A percentile compares a stretch with the other conserved stretches of the same genome.
Evolutionary conservation across 306 rosid species (phyloP).

Genomic region (Albizia julibrissin): DNA sequence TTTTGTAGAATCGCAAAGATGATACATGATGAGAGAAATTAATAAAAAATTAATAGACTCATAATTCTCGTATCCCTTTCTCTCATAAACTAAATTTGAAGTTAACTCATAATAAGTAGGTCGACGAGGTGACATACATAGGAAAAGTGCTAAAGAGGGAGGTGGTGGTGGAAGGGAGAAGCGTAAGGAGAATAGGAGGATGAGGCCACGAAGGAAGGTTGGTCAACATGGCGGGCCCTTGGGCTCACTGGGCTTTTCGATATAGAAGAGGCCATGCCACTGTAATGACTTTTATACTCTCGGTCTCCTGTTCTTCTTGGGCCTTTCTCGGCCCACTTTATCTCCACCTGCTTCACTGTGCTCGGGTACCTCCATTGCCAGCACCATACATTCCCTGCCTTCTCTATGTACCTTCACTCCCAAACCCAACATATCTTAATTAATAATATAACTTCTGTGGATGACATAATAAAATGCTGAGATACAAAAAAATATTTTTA

Average conservation of each 20-base stretch:
- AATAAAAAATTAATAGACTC: too few species aligned
- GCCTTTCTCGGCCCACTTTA: conserved; percentile 82
- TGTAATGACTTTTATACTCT: conserved; percentile 40
- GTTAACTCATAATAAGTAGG: neutral
- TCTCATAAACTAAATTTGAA: too few species aligned
- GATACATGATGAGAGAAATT: too few species aligned
- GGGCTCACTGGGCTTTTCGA: conserved; percentile 43
- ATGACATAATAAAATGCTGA: neutral
- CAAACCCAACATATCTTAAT: neutral
- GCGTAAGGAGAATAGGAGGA: conserved; percentile 49
- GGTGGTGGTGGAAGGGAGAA: conserved; percentile 43
- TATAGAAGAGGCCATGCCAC: conserved; percentile 33
- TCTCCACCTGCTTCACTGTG: conserved; percentile 60
- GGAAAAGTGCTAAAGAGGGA: conserved; percentile 41
- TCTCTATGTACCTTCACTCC: conserved; percentile 61
- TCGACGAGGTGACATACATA: neutral
- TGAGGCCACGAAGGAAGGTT: conserved; percentile 47
- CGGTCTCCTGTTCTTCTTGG: conserved; percentile 54
- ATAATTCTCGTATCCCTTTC: too few species aligned
- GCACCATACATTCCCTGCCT: conserved; percentile 65
- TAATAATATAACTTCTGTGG: neutral
- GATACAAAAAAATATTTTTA: too few species aligned
- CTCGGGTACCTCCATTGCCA: conserved; percentile 59
- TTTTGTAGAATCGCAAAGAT: too few species aligned
- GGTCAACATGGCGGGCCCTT: conserved; percentile 23